phyloP scores from a whole-genome alignment of 768 basidiomycete species.

The Rubroboletus pulcherrimus region DNA sequence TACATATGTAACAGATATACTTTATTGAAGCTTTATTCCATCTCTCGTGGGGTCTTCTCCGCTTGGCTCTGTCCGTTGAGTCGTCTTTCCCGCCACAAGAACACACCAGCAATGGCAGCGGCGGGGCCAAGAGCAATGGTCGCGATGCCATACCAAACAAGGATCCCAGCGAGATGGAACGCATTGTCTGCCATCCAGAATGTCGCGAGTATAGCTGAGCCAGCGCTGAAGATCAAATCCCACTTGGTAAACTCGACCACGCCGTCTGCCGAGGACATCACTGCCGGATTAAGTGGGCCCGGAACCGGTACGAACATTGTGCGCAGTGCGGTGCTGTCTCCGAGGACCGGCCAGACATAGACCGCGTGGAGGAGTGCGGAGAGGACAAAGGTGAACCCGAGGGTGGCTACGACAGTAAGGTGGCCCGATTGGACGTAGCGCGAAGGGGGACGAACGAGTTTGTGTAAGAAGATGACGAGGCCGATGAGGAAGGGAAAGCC shows the following conservation, averaged over 20 bases:
- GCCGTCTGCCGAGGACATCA: slow-evolving; percentile 6
- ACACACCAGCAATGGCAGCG: slow-evolving; percentile 45
- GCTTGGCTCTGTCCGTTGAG: slow-evolving; percentile 14
- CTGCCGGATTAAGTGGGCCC: background rate
- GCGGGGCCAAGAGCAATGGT: slow-evolving; percentile 46
- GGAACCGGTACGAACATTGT: slow-evolving; percentile 6
- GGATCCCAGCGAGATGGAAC: slow-evolving; percentile 32
- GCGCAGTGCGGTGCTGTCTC: background rate
- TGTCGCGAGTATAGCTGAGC: slow-evolving; percentile 40
- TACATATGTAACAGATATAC: background rate
- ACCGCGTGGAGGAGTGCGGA: slow-evolving; percentile 27
- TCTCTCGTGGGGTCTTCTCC: background rate
- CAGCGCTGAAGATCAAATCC: slow-evolving; percentile 42
- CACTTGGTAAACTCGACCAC: slow-evolving; percentile 46
- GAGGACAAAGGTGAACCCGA: slow-evolving; percentile 15
- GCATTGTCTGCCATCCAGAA: slow-evolving; percentile 45
- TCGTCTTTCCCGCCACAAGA: slow-evolving; percentile 47
- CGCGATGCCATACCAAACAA: slow-evolving; percentile 43
- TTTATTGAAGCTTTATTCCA: background rate
- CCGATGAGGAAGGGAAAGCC: slow-evolving; percentile 46
- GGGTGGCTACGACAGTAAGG: slow-evolving; percentile 16
- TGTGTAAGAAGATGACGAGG: slow-evolving; percentile 39
- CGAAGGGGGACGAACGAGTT: slow-evolving; percentile 34
- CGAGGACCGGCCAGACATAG: slow-evolving; percentile 14
- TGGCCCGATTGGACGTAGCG: slow-evolving; percentile 18